phyloP scores from a whole-genome alignment of 2,329 filamentous ascomycete species.

The Aspergillus candidus region DNA sequence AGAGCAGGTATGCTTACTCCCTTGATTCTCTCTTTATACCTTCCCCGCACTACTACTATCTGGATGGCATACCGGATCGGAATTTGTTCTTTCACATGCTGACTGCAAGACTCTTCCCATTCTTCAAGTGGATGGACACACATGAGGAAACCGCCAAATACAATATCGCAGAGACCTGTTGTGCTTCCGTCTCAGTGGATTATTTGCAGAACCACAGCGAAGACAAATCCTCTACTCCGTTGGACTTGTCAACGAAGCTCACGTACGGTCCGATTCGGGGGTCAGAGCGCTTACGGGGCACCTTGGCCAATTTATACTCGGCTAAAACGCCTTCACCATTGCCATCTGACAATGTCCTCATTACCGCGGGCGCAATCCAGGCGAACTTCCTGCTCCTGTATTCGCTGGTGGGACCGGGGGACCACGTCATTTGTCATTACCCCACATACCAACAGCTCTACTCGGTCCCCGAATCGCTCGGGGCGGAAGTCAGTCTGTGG shows the following conservation, averaged over 20 bases:
- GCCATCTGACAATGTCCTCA: constrained; percentile 59
- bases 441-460: constrained; percentile 86
- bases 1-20: constrained; percentile 53
- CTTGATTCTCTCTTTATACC: not conserved
- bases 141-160: constrained; percentile 48
- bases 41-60: constrained; percentile 35
- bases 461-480: constrained; percentile 64
- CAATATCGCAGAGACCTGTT: constrained; percentile 77
- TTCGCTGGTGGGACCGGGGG: constrained; percentile 62
- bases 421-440: constrained; percentile 81
- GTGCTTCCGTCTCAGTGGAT: constrained; percentile 65
- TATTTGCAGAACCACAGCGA: constrained; percentile 57
- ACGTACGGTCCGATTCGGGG: constrained; percentile 25
- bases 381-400: constrained; percentile 82
- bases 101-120: no score
- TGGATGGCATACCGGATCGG: constrained; percentile 23
- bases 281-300: constrained; percentile 19
- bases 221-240: constrained; percentile 19
- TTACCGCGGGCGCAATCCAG: constrained; percentile 73
- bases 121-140: constrained; percentile 50
- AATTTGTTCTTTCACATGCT: constrained; percentile 36
- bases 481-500: constrained; percentile 74
- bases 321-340: constrained; percentile 46
- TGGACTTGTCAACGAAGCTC: constrained; percentile 21
- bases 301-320: constrained; percentile 37